These are phyloP conservation scores for Epichloe gansuensis DNA, from an alignment of 2,329 filamentous ascomycete genomes.

Conservation along the genomic window DNA sequence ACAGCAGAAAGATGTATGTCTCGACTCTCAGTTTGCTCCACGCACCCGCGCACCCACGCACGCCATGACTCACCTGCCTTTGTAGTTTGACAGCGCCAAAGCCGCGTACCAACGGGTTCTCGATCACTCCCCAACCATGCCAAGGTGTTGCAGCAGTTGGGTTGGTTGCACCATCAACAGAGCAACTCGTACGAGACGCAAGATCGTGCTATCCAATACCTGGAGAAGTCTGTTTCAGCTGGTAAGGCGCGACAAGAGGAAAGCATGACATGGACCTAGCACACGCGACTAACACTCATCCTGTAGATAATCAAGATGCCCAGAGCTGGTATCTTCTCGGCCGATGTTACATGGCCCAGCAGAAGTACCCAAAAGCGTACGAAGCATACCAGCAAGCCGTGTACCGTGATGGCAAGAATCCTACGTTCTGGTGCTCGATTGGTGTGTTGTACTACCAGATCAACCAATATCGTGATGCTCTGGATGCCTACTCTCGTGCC, in stretches of 20 bases:
- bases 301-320: slow-evolving; percentile 79
- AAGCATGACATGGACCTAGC: neutral
- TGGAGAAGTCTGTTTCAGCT: slow-evolving; percentile 90
- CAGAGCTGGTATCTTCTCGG: slow-evolving; percentile 98
- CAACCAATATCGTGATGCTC: slow-evolving; percentile 95
- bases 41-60: neutral
- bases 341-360: slow-evolving; percentile 97
- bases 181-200: slow-evolving; percentile 85
- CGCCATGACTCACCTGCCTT: slow-evolving; percentile 22
- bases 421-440: slow-evolving; percentile 99
- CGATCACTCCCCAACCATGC: slow-evolving; percentile 89
- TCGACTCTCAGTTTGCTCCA: neutral
- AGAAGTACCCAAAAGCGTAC: slow-evolving; percentile 97
- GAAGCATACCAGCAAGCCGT: slow-evolving; percentile 98
- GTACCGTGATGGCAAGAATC: slow-evolving; percentile 93
- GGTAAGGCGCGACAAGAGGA: slow-evolving; percentile 42
- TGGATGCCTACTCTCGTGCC: slow-evolving; percentile 93
- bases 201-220: slow-evolving; percentile 90
- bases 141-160: slow-evolving; percentile 94
- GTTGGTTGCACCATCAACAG: slow-evolving; percentile 95
- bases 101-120: slow-evolving; percentile 84
- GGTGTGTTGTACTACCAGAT: slow-evolving; percentile 99
- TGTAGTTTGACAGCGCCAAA: slow-evolving; percentile 87
- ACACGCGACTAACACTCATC: neutral
- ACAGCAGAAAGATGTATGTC: slow-evolving; percentile 90